These are phyloP conservation scores for Solanum gandarillasii DNA, from an alignment of 257 asterid genomes.

Conservation along the genomic window DNA sequence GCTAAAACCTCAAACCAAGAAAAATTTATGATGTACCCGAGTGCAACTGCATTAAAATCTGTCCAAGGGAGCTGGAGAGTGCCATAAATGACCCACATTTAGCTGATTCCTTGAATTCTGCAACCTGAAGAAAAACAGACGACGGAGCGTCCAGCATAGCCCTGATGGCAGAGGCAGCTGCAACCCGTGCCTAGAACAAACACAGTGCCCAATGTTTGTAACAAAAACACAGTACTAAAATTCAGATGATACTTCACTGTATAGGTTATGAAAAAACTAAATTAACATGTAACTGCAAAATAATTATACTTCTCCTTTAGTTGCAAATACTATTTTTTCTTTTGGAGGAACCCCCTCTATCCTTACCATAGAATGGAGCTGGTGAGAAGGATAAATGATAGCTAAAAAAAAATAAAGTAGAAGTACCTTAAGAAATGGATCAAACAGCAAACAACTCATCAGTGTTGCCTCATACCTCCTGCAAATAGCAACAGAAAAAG, in stretches of 20 bases:
- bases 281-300: not conserved
- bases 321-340: not conserved
- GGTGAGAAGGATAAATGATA: not conserved
- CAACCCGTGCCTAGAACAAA: slow-evolving; percentile 58
- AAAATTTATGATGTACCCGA: slow-evolving; percentile 43
- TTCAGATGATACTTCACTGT: not conserved
- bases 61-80: slow-evolving; percentile 91
- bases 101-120: slow-evolving; percentile 60
- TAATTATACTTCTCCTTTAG: not conserved
- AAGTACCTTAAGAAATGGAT: slow-evolving; percentile 69
- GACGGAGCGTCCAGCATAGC: slow-evolving; percentile 86
- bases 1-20: not conserved
- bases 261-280: not conserved
- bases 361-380: not conserved
- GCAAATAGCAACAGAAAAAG: slow-evolving; percentile 11
- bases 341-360: not conserved
- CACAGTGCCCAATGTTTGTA: not conserved
- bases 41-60: slow-evolving; percentile 85
- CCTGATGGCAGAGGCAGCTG: slow-evolving; percentile 70
- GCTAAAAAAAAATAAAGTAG: slow-evolving; percentile 1
- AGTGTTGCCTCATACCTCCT: slow-evolving; percentile 74
- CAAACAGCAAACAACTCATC: slow-evolving; percentile 87
- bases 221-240: not conserved
- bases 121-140: slow-evolving; percentile 83
- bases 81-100: slow-evolving; percentile 83